Evolutionary conservation across 2,329 filamentous ascomycete species (phyloP).

Genomic region (Diaporthe ampelina): DNA sequence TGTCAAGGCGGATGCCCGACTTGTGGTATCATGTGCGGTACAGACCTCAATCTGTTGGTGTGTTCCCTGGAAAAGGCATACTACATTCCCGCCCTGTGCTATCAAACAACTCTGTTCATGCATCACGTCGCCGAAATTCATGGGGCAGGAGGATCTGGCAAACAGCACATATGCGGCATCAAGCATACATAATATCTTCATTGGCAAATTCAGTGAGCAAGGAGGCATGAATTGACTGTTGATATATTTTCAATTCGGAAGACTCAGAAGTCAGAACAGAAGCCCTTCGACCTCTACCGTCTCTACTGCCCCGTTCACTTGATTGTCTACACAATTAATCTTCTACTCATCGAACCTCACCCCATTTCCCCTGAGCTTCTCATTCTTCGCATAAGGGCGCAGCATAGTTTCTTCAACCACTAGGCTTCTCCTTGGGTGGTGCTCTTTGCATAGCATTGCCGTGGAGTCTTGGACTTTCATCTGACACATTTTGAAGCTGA

Average conservation of each 20-base stretch:
- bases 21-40: neutral
- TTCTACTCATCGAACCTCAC: neutral
- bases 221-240: neutral
- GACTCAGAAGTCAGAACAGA: neutral
- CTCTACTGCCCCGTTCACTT: neutral
- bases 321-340: neutral
- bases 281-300: neutral
- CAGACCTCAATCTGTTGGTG: neutral
- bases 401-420: neutral
- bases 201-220: neutral
- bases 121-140: neutral
- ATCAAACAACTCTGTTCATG: conserved; percentile 33
- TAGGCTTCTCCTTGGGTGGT: neutral
- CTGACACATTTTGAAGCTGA: neutral
- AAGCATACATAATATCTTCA: neutral
- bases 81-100: conserved; percentile 30
- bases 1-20: neutral
- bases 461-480: neutral
- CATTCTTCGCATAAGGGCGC: too few relatives aligned
- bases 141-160: too few relatives aligned
- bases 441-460: neutral
- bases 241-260: neutral
- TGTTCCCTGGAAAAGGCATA: conserved; percentile 20
- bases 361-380: neutral
- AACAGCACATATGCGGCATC: neutral